Evolutionary conservation across 2,329 filamentous ascomycete genomes (phyloP).

Genomic region (Paraphoma chrysanthemicola): DNA sequence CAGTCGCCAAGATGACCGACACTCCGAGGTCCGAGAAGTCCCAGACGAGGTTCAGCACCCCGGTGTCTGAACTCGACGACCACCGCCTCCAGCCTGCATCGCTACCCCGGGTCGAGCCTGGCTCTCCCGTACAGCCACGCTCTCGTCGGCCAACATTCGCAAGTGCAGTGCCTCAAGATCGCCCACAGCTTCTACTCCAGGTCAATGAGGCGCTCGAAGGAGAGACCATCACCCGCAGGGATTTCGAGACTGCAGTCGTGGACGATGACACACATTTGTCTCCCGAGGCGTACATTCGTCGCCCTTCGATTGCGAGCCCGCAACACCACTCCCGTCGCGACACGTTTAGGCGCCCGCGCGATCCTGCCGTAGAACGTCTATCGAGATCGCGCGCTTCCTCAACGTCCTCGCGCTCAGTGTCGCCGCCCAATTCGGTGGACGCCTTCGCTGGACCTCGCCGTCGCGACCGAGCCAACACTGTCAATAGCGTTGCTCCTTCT

Average conservation of each 20-base stretch:
- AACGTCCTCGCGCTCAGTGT: slow-evolving; percentile 70
- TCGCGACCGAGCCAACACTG: slow-evolving; percentile 75
- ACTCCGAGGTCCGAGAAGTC: slow-evolving; percentile 71
- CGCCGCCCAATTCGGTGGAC: slow-evolving; percentile 96
- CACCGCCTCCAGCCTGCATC: slow-evolving; percentile 74
- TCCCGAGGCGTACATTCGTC: slow-evolving; percentile 54
- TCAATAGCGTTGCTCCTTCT: slow-evolving; percentile 63
- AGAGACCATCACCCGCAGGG: slow-evolving; percentile 63
- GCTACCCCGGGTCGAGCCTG: slow-evolving; percentile 66
- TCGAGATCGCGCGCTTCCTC: slow-evolving; percentile 57
- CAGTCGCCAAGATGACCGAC: slow-evolving; percentile 56
- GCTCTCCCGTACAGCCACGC: slow-evolving; percentile 46
- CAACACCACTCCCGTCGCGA: slow-evolving; percentile 46
- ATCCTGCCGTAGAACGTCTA: slow-evolving; percentile 40
- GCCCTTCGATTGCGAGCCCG: slow-evolving; percentile 55
- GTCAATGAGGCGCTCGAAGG: slow-evolving; percentile 55
- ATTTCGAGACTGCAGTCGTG: slow-evolving; percentile 85
- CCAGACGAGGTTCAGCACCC: slow-evolving; percentile 73
- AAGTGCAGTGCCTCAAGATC: slow-evolving; percentile 61
- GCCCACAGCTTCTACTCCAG: slow-evolving; percentile 53
- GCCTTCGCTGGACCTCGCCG: slow-evolving; percentile 92
- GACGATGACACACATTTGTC: slow-evolving; percentile 69
- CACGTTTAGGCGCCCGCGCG: slow-evolving; percentile 52
- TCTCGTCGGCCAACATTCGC: slow-evolving; percentile 75
- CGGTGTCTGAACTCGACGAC: slow-evolving; percentile 84